Conservation (phyloP, 2,329 filamentous ascomycete species). For the Xylariaceae sp. region DNA sequence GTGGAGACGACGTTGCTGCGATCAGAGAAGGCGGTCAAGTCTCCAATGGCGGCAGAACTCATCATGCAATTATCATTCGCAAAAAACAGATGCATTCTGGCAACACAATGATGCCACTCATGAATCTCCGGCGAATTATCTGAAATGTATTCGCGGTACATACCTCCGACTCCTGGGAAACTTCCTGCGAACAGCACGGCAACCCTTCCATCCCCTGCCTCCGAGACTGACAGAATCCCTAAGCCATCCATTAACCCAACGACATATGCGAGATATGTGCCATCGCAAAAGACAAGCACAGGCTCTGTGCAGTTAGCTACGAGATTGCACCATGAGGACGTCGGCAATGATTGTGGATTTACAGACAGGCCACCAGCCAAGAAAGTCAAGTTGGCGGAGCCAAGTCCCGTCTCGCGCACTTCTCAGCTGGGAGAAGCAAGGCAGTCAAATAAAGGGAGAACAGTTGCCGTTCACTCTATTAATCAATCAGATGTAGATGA, state of each 20-base stretch:
- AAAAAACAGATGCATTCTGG: neutral
- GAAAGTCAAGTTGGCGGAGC: slow-evolving; percentile 31
- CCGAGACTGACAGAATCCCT: neutral
- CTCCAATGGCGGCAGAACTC: slow-evolving; percentile 28
- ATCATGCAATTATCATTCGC: neutral
- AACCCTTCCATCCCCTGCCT: slow-evolving; percentile 7
- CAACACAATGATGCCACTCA: neutral
- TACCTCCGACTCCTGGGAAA: slow-evolving; percentile 28
- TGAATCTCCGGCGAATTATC: neutral
- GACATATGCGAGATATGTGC: slow-evolving; percentile 37
- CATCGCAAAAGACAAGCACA: slow-evolving; percentile 30
- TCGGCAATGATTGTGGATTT: slow-evolving; percentile 15
- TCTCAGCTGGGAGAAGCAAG: slow-evolving; percentile 31
- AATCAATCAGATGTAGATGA: neutral
- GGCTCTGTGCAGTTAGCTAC: slow-evolving; percentile 4
- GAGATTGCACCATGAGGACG: slow-evolving; percentile 21
- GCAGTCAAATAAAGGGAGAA: slow-evolving; percentile 35
- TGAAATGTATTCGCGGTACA: slow-evolving; percentile 42
- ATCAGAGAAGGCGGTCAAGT: slow-evolving; percentile 26
- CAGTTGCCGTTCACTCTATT: slow-evolving; percentile 12
- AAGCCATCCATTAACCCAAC: slow-evolving; percentile 19
- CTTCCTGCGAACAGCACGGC: slow-evolving; percentile 3
- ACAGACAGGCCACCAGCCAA: slow-evolving; percentile 33
- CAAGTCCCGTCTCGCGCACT: neutral
- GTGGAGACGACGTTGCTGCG: neutral